Evolutionary conservation across 305 asterid genomes (phyloP).

Genomic region (Solanum aculeatissimum): DNA sequence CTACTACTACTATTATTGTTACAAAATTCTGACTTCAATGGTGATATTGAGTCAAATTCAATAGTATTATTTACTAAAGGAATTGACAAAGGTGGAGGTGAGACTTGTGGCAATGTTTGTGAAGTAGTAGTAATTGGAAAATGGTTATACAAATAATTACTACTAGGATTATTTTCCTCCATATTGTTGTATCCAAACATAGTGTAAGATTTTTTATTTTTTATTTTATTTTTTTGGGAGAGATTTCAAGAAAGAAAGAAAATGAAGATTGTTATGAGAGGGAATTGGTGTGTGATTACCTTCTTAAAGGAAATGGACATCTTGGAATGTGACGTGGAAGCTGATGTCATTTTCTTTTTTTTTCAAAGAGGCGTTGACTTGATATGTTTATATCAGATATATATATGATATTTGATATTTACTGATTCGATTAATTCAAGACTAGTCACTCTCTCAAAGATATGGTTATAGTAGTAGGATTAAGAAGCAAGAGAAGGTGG

Average conservation of each 20-base stretch:
- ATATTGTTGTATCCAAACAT: conserved; percentile 45
- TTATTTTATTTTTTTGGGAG: not conserved
- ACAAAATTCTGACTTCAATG: conserved; percentile 38
- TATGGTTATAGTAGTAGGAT: not conserved
- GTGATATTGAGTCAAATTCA: conserved; percentile 38
- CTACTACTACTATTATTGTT: conserved; percentile 31
- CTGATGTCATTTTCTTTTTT: conserved; percentile 35
- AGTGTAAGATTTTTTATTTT: not conserved
- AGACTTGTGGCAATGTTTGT: conserved; percentile 10
- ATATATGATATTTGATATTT: not conserved
- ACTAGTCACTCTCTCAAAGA: not conserved
- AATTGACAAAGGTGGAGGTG: conserved; percentile 25
- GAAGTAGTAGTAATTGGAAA: conserved; percentile 5
- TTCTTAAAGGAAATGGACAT: conserved; percentile 38
- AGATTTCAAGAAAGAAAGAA: not conserved
- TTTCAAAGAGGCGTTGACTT: conserved; percentile 36
- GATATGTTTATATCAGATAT: not conserved
- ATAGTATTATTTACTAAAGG: conserved; percentile 10
- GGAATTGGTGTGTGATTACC: conserved; percentile 6
- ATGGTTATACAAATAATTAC: conserved; percentile 17
- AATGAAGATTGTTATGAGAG: not conserved
- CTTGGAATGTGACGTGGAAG: conserved; percentile 45
- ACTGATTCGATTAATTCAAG: not conserved
- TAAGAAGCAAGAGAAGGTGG: not conserved
- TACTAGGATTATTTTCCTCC: conserved; percentile 1